A percentile compares a stretch with the other conserved stretches of the same genome.
Evolutionary conservation across 108 stramenopile species (phyloP).

Genomic region (Hondaea fermentalgiana): DNA sequence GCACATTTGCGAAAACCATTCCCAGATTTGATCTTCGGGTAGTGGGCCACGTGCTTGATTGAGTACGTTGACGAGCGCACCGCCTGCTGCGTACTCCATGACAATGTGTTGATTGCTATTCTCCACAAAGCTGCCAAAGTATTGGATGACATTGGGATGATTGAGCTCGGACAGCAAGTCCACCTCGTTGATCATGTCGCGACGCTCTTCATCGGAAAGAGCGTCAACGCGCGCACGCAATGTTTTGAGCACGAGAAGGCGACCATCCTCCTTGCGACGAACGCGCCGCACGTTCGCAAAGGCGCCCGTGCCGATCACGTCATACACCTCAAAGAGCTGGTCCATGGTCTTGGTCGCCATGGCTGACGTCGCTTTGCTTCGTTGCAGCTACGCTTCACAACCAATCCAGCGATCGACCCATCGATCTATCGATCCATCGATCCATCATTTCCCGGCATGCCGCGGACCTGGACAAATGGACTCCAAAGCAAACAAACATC

Average conservation of each 20-base stretch:
- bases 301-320: not conserved
- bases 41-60: slow-evolving; percentile 26
- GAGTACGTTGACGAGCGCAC: slow-evolving; percentile 33
- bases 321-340: not conserved
- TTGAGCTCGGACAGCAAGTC: slow-evolving; percentile 33
- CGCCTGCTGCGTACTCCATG: slow-evolving; percentile 36
- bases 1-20: slow-evolving; percentile 30
- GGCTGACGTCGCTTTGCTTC: too few species aligned
- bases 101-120: slow-evolving; percentile 45
- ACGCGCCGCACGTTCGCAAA: not conserved
- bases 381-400: too few species aligned
- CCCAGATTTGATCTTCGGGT: slow-evolving; percentile 40
- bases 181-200: slow-evolving; percentile 36
- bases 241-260: not conserved
- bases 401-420: too few species aligned
- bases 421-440: too few species aligned
- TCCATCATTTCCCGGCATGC: too few species aligned
- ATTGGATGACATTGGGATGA: slow-evolving; percentile 48
- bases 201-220: not conserved
- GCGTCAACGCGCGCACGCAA: not conserved
- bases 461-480: too few species aligned
- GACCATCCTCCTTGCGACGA: not conserved
- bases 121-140: slow-evolving; percentile 52
- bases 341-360: too few species aligned
- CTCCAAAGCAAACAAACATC: too few species aligned